Percentiles rank a stretch among this genome's conserved stretches.
Conservation (phyloP, 257 asterid genomes). For the Eustoma russellianum region DNA sequence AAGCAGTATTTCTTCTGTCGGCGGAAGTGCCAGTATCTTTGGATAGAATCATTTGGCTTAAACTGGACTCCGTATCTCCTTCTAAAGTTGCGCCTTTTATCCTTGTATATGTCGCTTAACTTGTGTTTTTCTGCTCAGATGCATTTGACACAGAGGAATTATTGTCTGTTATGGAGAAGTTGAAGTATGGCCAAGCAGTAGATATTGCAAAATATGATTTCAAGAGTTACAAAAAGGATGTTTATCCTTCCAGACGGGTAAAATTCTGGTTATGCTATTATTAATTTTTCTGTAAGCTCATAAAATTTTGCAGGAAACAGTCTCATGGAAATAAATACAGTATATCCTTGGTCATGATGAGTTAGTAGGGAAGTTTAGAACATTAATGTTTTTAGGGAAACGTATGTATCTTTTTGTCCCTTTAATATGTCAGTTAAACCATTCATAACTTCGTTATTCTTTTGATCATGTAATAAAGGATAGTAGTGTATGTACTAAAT, state of each 20-base stretch:
- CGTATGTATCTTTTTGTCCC: too few relatives aligned
- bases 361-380: too few relatives aligned
- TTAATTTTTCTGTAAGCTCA: not conserved
- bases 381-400: too few relatives aligned
- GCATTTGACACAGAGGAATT: conserved; percentile 80
- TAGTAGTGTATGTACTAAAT: not conserved
- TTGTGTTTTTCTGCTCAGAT: conserved; percentile 34
- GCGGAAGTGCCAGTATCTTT: too few relatives aligned
- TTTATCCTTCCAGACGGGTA: conserved; percentile 84
- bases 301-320: not conserved
- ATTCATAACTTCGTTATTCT: not conserved
- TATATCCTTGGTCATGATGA: too few relatives aligned
- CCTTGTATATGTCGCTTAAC: not conserved
- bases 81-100: not conserved
- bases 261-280: conserved; percentile 1
- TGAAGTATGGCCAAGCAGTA: conserved; percentile 79
- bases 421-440: not conserved
- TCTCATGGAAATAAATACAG: too few relatives aligned
- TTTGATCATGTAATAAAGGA: not conserved
- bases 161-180: conserved; percentile 57
- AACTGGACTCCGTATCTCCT: not conserved
- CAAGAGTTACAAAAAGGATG: conserved; percentile 68
- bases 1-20: too few relatives aligned
- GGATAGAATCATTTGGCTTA: not conserved
- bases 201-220: conserved; percentile 93